Evolutionary conservation across 1,139 yeast species (phyloP), one percentile per base, ranked within the genome.

Genomic region (Geotrichum citri-aurantii): DNA sequence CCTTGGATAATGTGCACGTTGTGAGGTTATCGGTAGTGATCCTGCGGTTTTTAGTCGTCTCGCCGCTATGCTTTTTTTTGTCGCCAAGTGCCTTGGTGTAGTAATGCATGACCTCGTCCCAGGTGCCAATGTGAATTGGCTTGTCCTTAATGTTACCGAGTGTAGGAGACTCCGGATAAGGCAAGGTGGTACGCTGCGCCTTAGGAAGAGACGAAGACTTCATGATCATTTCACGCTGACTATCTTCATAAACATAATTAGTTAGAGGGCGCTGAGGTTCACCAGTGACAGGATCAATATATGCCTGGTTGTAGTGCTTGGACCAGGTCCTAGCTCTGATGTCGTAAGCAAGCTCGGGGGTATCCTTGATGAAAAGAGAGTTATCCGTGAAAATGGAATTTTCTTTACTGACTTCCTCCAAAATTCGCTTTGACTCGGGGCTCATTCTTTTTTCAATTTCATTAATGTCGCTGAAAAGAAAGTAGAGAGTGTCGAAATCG

Each of bases 401-500:
- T 52, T 69, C 71, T 26, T 61, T 58, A 17, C 65, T 60, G 26
- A 83, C 72, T 55, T 85, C 79, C 55, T 82, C 79, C 62, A 90
- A 72, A 8, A 90, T 79, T 63, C 95, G 77, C 63, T 83, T 77
- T 3, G 95, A 87, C 70, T 89, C 96, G 49, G 80, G 81, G 0
- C 96, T 85, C 63, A 90, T 78, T 52, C 86, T 84, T 48, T 81
- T 74, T 49, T 86, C 79, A 14, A 90, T 81, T 10, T 81, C 83
- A 59, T 75, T 78, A 0, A 86, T 79, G 49, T 85, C 88, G 61
- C 81, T 81, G 70, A 90, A 88, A 40, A 88, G 75, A 59, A 87
- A 83, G 68, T 86, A 89, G 61, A 90, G 74, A 29, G 91, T 79
- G 11, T 91, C 82, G 69, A 81, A 90, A 69, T 89, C 95, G 67